Percentiles rank a stretch among this genome's conserved stretches.
Evolutionary conservation across 805 yeast species (phyloP).

Genomic region (Gaillardinia entomophila): DNA sequence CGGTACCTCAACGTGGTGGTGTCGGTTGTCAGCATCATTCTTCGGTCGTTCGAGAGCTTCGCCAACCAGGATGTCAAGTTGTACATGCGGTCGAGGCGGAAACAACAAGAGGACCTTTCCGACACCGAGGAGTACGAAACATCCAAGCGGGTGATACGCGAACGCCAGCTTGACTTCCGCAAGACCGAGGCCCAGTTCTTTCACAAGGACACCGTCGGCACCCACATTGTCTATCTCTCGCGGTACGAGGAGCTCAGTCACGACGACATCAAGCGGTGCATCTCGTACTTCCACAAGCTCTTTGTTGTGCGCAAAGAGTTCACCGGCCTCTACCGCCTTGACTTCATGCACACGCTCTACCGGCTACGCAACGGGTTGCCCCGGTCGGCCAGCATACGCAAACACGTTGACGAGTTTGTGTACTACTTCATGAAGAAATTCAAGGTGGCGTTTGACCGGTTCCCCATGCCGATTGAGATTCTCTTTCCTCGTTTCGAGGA

Average conservation of each 20-base stretch:
- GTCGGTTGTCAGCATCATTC: slow-evolving; percentile 56
- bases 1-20: slow-evolving; percentile 55
- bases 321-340: slow-evolving; percentile 61
- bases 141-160: slow-evolving; percentile 32
- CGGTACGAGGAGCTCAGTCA: slow-evolving; percentile 59
- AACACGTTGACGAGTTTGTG: slow-evolving; percentile 61
- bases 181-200: slow-evolving; percentile 41
- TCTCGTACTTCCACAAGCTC: slow-evolving; percentile 67
- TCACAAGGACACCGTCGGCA: slow-evolving; percentile 55
- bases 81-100: slow-evolving; percentile 41
- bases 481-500: slow-evolving; percentile 56
- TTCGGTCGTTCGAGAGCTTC: slow-evolving; percentile 64
- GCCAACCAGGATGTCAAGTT: slow-evolving; percentile 50
- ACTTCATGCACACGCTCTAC: slow-evolving; percentile 60
- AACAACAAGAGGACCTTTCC: slow-evolving; percentile 20
- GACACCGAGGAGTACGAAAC: slow-evolving; percentile 25
- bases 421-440: slow-evolving; percentile 57
- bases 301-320: slow-evolving; percentile 55
- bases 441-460: slow-evolving; percentile 40
- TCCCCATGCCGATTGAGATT: slow-evolving; percentile 60
- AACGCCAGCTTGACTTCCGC: slow-evolving; percentile 42
- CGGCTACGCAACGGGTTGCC: slow-evolving; percentile 45
- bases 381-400: slow-evolving; percentile 39
- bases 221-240: slow-evolving; percentile 58
- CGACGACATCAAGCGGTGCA: slow-evolving; percentile 53